These are phyloP conservation scores for Neurospora sp. DNA, from an alignment of 495 filamentous ascomycete species.

Conservation along the genomic window DNA sequence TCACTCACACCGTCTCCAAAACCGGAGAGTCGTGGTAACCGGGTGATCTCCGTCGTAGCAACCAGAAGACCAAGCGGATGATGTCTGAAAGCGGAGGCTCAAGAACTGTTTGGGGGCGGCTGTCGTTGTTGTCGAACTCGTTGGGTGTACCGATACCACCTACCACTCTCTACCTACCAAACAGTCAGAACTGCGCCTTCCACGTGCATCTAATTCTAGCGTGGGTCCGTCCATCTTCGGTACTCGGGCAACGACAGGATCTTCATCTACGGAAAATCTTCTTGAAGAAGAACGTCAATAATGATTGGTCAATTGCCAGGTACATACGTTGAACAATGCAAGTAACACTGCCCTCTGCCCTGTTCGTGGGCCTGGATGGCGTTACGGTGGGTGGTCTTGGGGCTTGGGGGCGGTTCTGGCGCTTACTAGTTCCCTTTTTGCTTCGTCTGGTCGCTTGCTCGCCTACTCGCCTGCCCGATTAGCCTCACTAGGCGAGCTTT, in stretches of 20 bases:
- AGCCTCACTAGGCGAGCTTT: too few relatives aligned
- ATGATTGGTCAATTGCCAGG: background rate
- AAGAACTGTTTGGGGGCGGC: background rate
- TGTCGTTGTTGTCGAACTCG: background rate
- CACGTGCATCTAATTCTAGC: background rate
- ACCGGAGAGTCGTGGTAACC: background rate
- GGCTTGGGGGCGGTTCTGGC: background rate
- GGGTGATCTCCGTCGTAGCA: background rate
- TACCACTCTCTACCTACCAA: background rate
- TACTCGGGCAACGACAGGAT: background rate
- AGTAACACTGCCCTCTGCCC: background rate
- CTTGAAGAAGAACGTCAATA: background rate
- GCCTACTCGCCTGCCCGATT: too few relatives aligned
- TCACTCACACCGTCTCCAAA: background rate
- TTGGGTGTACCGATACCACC: background rate
- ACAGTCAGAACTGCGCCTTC: background rate
- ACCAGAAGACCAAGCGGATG: background rate
- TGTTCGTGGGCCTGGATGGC: background rate
- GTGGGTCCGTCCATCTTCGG: background rate
- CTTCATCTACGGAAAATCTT: background rate
- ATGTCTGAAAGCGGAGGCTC: background rate
- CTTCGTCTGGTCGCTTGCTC: background rate
- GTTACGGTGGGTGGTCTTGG: background rate
- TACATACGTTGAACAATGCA: background rate
- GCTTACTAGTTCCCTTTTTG: background rate